These are phyloP conservation scores for Sordariomycetes sp. DNA, from an alignment of 2,329 filamentous ascomycete species.

Conservation along the genomic window DNA sequence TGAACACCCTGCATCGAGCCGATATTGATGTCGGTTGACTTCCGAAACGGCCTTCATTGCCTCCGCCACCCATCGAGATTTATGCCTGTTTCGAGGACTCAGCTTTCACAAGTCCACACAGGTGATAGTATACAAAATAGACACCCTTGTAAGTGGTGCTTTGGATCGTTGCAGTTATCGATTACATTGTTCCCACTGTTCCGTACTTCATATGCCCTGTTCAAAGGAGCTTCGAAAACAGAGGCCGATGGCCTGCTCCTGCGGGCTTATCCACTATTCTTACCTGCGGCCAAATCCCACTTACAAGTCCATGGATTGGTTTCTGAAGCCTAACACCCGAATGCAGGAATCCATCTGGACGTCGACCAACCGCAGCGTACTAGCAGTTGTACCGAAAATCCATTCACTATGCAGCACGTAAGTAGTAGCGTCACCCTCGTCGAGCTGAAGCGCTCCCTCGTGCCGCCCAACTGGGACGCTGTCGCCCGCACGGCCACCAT, in stretches of 20 bases:
- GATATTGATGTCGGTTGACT: constrained; percentile 49
- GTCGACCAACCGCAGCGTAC: background rate
- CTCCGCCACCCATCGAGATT: constrained; percentile 45
- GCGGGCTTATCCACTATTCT: background rate
- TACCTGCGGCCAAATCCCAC: background rate
- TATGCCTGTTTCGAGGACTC: constrained; percentile 45
- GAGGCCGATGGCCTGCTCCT: background rate
- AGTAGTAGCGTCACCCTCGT: constrained; percentile 18
- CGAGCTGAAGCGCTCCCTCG: constrained; percentile 29
- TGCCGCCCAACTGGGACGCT: constrained; percentile 41
- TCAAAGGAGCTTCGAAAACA: background rate
- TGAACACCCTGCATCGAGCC: constrained; percentile 8
- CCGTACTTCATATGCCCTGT: background rate
- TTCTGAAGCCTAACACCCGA: background rate
- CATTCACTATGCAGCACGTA: constrained; percentile 31
- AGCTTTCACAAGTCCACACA: constrained; percentile 43
- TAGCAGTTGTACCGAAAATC: background rate
- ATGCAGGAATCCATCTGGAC: background rate
- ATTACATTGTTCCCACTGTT: background rate
- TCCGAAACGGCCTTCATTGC: constrained; percentile 44
- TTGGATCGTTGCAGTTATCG: background rate
- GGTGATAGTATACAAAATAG: constrained; percentile 46
- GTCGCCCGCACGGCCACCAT: constrained; percentile 52
- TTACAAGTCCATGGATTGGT: too few relatives aligned
- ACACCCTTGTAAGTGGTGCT: constrained; percentile 10